These are phyloP conservation scores for Hordeum pubiflorum DNA, from an alignment of 202 grass and related monocot species.

Conservation along the genomic window DNA sequence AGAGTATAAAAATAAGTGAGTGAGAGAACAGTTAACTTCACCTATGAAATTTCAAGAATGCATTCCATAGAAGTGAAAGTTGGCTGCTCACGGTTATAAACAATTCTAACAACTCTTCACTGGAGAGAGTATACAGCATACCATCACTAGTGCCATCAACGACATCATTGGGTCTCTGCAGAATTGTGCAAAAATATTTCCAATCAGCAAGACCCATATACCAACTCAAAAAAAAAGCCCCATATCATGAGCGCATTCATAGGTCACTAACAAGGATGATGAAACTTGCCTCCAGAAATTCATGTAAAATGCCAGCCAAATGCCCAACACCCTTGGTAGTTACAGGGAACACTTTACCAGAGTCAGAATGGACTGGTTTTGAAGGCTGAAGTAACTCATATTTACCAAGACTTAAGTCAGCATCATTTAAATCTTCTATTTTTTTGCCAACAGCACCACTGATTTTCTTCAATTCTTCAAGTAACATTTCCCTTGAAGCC, in stretches of 20 bases:
- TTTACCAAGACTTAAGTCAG: slow-evolving; percentile 72
- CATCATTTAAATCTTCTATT: slow-evolving; percentile 63
- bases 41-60: slow-evolving; percentile 98
- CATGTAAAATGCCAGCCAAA: slow-evolving; percentile 79
- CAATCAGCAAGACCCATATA: slow-evolving; percentile 16
- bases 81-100: slow-evolving; percentile 76
- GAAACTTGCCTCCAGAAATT: slow-evolving; percentile 76
- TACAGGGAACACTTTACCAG: slow-evolving; percentile 48
- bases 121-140: slow-evolving; percentile 69
- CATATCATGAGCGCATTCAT: slow-evolving; percentile 2
- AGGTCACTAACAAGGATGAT: slow-evolving; percentile 1
- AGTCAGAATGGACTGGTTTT: slow-evolving; percentile 29
- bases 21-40: slow-evolving; percentile 13
- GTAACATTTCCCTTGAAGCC: slow-evolving; percentile 69
- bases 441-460: slow-evolving; percentile 66
- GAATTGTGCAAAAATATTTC: slow-evolving; percentile 25
- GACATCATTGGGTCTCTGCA: slow-evolving; percentile 53
- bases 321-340: slow-evolving; percentile 76
- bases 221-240: neutral
- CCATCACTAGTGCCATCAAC: slow-evolving; percentile 58
- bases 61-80: slow-evolving; percentile 91
- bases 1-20: slow-evolving; percentile 12
- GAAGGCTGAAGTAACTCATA: slow-evolving; percentile 60
- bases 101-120: slow-evolving; percentile 77
- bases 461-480: slow-evolving; percentile 74